Evolutionary conservation across 2,329 filamentous ascomycete genomes (phyloP), one percentile per base, ranked within the genome.

Genomic region (Pyrenochaeta sp.): DNA sequence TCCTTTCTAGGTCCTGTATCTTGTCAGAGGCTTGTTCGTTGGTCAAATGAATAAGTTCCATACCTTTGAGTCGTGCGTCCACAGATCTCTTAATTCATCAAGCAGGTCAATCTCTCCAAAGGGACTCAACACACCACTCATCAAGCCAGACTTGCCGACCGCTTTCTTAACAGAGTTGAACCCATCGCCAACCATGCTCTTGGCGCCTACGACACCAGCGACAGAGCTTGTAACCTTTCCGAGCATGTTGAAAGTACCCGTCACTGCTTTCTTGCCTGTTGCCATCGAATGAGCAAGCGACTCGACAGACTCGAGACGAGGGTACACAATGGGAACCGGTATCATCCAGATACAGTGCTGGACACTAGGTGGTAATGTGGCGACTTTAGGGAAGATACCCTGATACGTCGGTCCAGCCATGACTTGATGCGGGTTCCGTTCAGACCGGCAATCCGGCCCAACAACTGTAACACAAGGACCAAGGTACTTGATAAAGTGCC

Each of bases 291-390:
- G 90, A 30, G 92, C 92, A 50, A 99, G 83, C 61, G 91, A 92
- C 78, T 98, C 95, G 4, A 97, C 91, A 1, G 90, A 90, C 64
- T 98, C 95, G 14, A 99, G 80, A 1, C 95, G 87, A 18, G 95
- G 95, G 71, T 98, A 99, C 35, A 98, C 81, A 17, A 98, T 75
- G 0, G 95, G 95, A 5, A 97, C 92, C 0, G 94, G 91, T 10
- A 98, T 77, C 89, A 98, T 96, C 90, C 93, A 95, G 52, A 99
- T 87, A 69, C 94, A 97, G 75, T 99, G 95, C 77, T 99, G 95
- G 9, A 99, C 92, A 66, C 90, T 95, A 0, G 92, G 90, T 0
- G 95, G 95, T 2, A 99, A 80, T 67, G 90, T 90, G 1, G 92
- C 94, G 29, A 99, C 87, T 76, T 97, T 98, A 39, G 95, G 95